A percentile compares a stretch with the other conserved stretches of the same genome.
These are phyloP conservation scores for Talaromyces adpressus DNA, from an alignment of 495 filamentous ascomycete species.

Conservation along the genomic window DNA sequence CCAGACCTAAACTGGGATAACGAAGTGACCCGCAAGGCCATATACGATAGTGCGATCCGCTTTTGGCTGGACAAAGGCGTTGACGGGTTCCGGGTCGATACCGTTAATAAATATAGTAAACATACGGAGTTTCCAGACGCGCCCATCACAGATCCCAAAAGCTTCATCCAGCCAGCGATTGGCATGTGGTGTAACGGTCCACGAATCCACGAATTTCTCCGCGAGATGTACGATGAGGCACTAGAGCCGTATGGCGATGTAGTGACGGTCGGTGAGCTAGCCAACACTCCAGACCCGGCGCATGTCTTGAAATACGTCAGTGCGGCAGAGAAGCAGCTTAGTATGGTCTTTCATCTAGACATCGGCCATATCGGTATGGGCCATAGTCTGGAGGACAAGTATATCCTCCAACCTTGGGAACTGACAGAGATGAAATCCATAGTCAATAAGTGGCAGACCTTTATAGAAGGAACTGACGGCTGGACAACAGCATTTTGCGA, in stretches of 20 bases:
- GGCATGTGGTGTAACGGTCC: conserved; percentile 32
- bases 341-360: conserved; percentile 57
- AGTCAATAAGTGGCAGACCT: conserved; percentile 30
- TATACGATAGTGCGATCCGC: conserved; percentile 31
- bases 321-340: conserved; percentile 24
- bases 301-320: conserved; percentile 46
- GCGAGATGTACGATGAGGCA: conserved; percentile 46
- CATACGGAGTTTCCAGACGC: conserved; percentile 33
- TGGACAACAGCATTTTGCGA: conserved; percentile 58
- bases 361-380: conserved; percentile 51
- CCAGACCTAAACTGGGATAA: conserved; percentile 45
- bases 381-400: conserved; percentile 30
- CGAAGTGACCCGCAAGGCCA: conserved; percentile 28
- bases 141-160: conserved; percentile 16
- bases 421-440: conserved; percentile 41
- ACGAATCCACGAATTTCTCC: conserved; percentile 46
- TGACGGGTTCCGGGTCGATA: conserved; percentile 43
- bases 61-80: conserved; percentile 42
- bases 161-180: conserved; percentile 32
- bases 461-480: conserved; percentile 20
- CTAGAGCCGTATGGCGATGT: conserved; percentile 44
- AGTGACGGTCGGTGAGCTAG: conserved; percentile 53
- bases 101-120: conserved; percentile 37
- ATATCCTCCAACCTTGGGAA: conserved; percentile 30
- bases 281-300: conserved; percentile 36